phyloP scores from a whole-genome alignment of 2,329 filamentous ascomycete genomes.

The Xylariaceae sp. region DNA sequence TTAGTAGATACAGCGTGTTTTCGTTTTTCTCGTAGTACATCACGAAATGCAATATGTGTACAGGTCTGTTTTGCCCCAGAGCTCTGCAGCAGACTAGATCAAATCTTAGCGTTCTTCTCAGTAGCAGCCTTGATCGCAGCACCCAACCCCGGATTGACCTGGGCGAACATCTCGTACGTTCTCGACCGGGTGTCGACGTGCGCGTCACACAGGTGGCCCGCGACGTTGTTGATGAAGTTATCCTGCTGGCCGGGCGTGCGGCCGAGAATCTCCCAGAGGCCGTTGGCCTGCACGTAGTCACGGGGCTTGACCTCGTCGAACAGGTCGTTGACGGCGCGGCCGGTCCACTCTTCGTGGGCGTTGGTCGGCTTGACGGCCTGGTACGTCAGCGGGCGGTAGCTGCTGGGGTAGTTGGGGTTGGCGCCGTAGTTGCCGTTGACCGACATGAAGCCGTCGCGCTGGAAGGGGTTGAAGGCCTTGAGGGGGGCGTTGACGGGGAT shows the following conservation, averaged over 20 bases:
- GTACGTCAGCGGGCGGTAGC: conserved; percentile 50
- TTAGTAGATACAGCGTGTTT: background rate
- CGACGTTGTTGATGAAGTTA: conserved; percentile 62
- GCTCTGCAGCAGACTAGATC: background rate
- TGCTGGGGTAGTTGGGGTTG: conserved; percentile 61
- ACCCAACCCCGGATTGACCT: conserved; percentile 58
- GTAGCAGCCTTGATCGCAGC: conserved; percentile 55
- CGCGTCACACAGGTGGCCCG: conserved; percentile 58
- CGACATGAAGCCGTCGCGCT: conserved; percentile 73
- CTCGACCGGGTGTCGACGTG: conserved; percentile 57
- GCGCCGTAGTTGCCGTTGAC: conserved; percentile 66
- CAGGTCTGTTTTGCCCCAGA: no score
- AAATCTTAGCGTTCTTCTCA: conserved; percentile 44
- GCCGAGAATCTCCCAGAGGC: conserved; percentile 53
- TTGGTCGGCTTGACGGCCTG: conserved; percentile 44
- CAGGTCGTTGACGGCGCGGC: conserved; percentile 46
- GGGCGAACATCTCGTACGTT: conserved; percentile 63
- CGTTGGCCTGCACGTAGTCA: conserved; percentile 47
- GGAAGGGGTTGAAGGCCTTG: conserved; percentile 66
- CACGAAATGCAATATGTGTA: background rate
- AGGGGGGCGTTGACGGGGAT: conserved; percentile 63
- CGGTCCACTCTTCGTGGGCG: conserved; percentile 52
- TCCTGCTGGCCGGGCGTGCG: conserved; percentile 59
- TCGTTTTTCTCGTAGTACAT: background rate
- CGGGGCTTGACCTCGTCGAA: conserved; percentile 50